Evolutionary conservation across 768 basidiomycete genomes (phyloP), one percentile per base, ranked within the genome.

Genomic region (Sistotremastrum niveocremeum): DNA sequence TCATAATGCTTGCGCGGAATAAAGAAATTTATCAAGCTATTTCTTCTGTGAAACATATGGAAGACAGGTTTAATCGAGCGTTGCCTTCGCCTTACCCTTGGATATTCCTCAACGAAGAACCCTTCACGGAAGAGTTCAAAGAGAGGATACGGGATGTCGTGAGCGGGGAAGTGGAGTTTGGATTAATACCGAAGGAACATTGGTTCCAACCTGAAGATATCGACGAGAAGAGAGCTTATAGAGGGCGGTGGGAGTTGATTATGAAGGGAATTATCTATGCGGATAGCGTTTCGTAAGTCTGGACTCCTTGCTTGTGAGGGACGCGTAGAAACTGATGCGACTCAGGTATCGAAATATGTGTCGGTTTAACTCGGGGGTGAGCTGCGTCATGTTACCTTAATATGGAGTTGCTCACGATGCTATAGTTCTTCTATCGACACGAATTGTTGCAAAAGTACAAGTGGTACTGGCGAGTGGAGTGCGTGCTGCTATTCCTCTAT

Each of bases 41-140:
- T 45, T 62, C 64, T 36, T 81, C 79, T 51, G 77, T 90, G 52
- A 73, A 73, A 51, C 74, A 83, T 59, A 63, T 89, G 64, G 94
- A 98, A 64, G 82, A 87, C 57, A 68, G 83, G 37, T 95, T 95
- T 66, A 97, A 97, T 62, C 65, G 68, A 39, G 73, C 70, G 49
- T 84, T 76, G 53, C 20, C 20, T 20, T 20, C 20, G 20, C 69
- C 73, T 20, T 94, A 95, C 56, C 86, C 88, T 4, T 95, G 85
- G 61, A 80, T 89, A 29, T 84, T 95, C 63, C 66, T 97, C 49
- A 94, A 94, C 58, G 90, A 95, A 42, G 74, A 76, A 51, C 74
- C 76, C 0, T 94, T 94, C 61, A 67, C 72, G 9, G 77, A 81
- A 1, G 72, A 76, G 11, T 91, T 93, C 63, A 85, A 80, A 57